These are phyloP conservation scores for Starmerella geochares DNA, from an alignment of 805 yeast genomes.

Conservation along the genomic window DNA sequence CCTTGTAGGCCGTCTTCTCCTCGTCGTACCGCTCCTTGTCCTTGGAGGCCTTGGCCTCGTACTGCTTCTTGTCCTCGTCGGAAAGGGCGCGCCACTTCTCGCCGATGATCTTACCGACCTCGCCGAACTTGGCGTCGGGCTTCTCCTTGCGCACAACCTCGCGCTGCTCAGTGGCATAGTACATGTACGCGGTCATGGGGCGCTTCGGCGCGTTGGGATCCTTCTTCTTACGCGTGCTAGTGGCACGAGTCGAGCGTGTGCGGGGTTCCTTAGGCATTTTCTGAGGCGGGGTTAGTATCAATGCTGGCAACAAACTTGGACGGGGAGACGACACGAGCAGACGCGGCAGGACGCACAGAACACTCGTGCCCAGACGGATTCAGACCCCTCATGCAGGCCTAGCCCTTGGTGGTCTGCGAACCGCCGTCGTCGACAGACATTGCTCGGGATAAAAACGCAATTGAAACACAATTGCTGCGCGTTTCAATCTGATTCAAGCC, in stretches of 20 bases:
- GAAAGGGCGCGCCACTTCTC: slow-evolving; percentile 90
- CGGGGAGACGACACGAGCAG: not conserved
- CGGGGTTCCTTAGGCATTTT: slow-evolving; percentile 26
- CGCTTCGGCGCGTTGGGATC: slow-evolving; percentile 95
- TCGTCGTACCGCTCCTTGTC: slow-evolving; percentile 97
- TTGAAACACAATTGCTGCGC: not conserved
- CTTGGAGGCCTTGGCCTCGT: slow-evolving; percentile 84
- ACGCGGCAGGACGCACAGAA: not conserved
- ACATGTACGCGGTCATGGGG: slow-evolving; percentile 96
- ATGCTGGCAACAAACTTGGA: not conserved
- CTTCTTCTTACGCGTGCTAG: slow-evolving; percentile 28
- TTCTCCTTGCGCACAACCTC: slow-evolving; percentile 90
- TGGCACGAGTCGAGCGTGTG: slow-evolving; percentile 19
- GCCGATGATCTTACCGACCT: slow-evolving; percentile 90
- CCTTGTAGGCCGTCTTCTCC: slow-evolving; percentile 67
- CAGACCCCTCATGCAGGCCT: not conserved
- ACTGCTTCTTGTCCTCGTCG: slow-evolving; percentile 76
- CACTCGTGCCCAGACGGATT: not conserved
- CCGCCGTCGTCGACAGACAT: not conserved
- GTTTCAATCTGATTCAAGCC: not conserved
- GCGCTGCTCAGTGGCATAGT: slow-evolving; percentile 95
- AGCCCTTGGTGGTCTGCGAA: not conserved
- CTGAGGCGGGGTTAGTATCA: slow-evolving; percentile 15
- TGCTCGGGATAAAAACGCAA: not conserved
- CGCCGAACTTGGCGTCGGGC: slow-evolving; percentile 90